Percentiles rank a stretch among this genome's conserved stretches.
Conservation (phyloP, 108 stramenopile species). For the Cylindrotheca closterium region DNA sequence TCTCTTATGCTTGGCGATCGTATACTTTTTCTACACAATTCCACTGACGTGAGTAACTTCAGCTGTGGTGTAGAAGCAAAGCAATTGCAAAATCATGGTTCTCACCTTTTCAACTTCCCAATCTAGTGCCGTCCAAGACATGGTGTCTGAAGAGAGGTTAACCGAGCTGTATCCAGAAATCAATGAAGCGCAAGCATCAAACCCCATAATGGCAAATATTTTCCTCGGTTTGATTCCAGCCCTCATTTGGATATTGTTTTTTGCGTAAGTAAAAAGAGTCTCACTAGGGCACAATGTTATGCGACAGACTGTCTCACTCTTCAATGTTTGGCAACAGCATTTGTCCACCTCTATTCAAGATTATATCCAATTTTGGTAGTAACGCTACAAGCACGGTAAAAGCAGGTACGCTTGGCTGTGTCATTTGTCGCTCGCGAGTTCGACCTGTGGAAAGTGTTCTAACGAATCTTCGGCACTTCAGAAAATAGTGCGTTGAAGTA, state of each 20-base stretch:
- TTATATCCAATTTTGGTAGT: slow-evolving; percentile 82
- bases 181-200: slow-evolving; percentile 26
- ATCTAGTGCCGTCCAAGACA: slow-evolving; percentile 27
- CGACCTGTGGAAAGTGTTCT: no score
- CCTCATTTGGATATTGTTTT: slow-evolving; percentile 68
- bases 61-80: slow-evolving; percentile 6
- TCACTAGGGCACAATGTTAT: neutral
- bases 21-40: slow-evolving; percentile 83
- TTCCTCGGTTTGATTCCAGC: slow-evolving; percentile 67
- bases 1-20: slow-evolving; percentile 39
- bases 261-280: slow-evolving; percentile 33
- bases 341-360: slow-evolving; percentile 86
- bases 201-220: slow-evolving; percentile 39
- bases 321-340: slow-evolving; percentile 3
- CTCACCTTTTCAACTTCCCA: slow-evolving; percentile 39
- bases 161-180: slow-evolving; percentile 51
- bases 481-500: slow-evolving; percentile 73
- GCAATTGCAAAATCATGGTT: slow-evolving; percentile 10
- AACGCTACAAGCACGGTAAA: slow-evolving; percentile 68
- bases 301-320: neutral
- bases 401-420: slow-evolving; percentile 23
- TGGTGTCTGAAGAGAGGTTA: slow-evolving; percentile 46
- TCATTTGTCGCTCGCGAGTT: neutral
- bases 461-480: slow-evolving; percentile 11
- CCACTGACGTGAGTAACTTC: slow-evolving; percentile 50